Conservation (phyloP, 805 yeast genomes). For the Pichia exigua region DNA sequence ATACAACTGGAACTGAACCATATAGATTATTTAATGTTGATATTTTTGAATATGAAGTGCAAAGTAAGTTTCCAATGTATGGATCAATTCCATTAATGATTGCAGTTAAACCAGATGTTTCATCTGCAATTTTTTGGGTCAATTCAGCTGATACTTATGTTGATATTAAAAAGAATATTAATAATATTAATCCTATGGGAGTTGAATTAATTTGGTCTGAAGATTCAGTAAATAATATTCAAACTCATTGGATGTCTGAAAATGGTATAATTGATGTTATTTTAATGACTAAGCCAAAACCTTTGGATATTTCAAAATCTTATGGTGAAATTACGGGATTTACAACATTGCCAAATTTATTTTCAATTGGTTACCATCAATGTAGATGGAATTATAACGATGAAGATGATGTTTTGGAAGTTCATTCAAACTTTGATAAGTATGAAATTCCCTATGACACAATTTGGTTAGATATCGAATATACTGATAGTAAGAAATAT, state of each 20-base stretch:
- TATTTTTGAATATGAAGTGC: slow-evolving; percentile 84
- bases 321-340: slow-evolving; percentile 71
- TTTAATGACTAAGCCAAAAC: slow-evolving; percentile 50
- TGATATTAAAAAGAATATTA: slow-evolving; percentile 45
- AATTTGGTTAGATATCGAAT: slow-evolving; percentile 93
- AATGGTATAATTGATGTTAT: slow-evolving; percentile 75
- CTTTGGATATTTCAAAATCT: slow-evolving; percentile 45
- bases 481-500: slow-evolving; percentile 77
- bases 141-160: slow-evolving; percentile 90
- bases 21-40: slow-evolving; percentile 90
- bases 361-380: slow-evolving; percentile 88
- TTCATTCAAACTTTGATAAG: slow-evolving; percentile 63
- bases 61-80: slow-evolving; percentile 84
- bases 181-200: slow-evolving; percentile 4
- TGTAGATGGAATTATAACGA: slow-evolving; percentile 97
- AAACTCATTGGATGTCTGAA: slow-evolving; percentile 92
- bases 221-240: slow-evolving; percentile 11
- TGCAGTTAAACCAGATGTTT: slow-evolving; percentile 47
- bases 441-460: slow-evolving; percentile 77
- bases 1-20: slow-evolving; percentile 60
- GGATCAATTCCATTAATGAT: slow-evolving; percentile 89
- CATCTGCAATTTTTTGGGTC: slow-evolving; percentile 84
- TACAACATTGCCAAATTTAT: slow-evolving; percentile 63
- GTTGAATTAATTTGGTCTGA: slow-evolving; percentile 6
- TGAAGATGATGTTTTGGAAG: slow-evolving; percentile 73